These are phyloP conservation scores for Aphanomyces stellatus DNA, from an alignment of 352 stramenopile genomes.

Conservation along the genomic window DNA sequence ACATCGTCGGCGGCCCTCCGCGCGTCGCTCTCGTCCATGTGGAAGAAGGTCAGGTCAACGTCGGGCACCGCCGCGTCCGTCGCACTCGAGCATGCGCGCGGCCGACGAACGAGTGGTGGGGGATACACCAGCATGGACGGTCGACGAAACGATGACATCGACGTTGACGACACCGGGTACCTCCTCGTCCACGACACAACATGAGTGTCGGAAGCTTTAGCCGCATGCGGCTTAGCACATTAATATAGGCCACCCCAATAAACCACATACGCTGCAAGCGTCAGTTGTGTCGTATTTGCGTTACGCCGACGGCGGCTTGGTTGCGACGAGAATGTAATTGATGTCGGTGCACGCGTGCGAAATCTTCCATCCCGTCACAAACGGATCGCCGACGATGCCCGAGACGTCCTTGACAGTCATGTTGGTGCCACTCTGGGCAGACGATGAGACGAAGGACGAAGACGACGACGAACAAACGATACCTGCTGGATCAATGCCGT, in stretches of 20 bases:
- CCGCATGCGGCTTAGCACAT: conserved; percentile 16
- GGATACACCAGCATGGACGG: not conserved
- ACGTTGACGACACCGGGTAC: not conserved
- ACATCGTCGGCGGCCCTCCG: too few relatives aligned
- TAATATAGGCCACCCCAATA: too few relatives aligned
- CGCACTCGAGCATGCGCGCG: too few relatives aligned
- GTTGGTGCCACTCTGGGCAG: conserved; percentile 24
- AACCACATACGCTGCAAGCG: too few relatives aligned
- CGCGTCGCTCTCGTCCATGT: not conserved
- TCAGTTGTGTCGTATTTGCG: too few relatives aligned
- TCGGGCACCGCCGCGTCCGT: too few relatives aligned
- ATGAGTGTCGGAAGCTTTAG: conserved; percentile 14
- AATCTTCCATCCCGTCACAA: conserved; percentile 64
- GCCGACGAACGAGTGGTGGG: conserved; percentile 16
- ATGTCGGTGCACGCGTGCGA: conserved; percentile 59
- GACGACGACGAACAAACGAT: conserved; percentile 1
- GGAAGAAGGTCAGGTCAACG: conserved; percentile 7
- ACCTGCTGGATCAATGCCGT: conserved; percentile 43
- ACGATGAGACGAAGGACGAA: conserved; percentile 12
- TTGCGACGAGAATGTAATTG: conserved; percentile 80
- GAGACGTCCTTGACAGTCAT: conserved; percentile 58
- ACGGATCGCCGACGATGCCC: conserved; percentile 68
- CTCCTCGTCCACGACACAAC: not conserved
- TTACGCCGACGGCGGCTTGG: too few relatives aligned
- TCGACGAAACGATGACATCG: not conserved